Conservation (phyloP, 306 rosid genomes). For the Coriaria nepalensis region DNA sequence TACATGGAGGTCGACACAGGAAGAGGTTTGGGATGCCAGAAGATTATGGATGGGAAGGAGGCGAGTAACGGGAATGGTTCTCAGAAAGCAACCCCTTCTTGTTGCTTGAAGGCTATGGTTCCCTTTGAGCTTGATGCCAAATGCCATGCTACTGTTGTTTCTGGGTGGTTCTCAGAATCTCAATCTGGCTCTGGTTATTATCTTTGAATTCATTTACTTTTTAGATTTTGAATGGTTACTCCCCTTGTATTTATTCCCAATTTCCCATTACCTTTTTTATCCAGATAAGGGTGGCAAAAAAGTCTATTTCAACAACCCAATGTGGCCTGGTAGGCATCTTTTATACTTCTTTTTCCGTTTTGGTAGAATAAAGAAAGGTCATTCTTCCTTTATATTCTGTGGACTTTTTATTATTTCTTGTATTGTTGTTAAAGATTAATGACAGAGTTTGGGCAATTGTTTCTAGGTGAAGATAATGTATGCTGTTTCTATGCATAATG, state of each 20-base stretch:
- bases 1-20: conserved; percentile 84
- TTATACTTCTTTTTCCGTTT: no score
- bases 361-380: no score
- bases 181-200: conserved; percentile 66
- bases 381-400: no score
- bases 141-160: conserved; percentile 90
- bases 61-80: conserved; percentile 48
- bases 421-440: not conserved
- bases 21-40: conserved; percentile 98
- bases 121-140: conserved; percentile 63
- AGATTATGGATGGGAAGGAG: conserved; percentile 90
- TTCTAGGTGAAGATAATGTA: no score
- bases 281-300: conserved; percentile 39
- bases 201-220: conserved; percentile 18
- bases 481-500: not conserved
- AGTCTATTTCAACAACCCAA: conserved; percentile 84
- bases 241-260: not conserved
- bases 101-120: conserved; percentile 83
- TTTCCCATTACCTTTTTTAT: conserved; percentile 6
- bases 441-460: not conserved
- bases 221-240: conserved; percentile 5
- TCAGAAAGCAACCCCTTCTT: conserved; percentile 60
- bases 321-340: conserved; percentile 81
- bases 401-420: not conserved
- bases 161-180: conserved; percentile 97